Conservation (phyloP, 139 green algal species). For the Chlamydomonas eustigma region DNA sequence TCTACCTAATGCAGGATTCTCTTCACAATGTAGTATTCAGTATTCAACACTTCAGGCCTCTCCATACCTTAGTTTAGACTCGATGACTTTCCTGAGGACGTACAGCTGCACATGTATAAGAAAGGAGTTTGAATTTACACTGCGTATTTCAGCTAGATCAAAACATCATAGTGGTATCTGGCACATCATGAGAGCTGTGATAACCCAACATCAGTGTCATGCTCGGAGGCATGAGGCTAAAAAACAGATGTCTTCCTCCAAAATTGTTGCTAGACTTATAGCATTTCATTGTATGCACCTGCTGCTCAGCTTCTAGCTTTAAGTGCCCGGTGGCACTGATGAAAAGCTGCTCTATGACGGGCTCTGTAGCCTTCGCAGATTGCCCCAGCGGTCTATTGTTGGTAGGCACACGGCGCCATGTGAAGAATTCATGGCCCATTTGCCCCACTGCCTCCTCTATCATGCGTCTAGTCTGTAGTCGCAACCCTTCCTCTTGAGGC, state of each 20-base stretch:
- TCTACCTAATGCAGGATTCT: too few species aligned
- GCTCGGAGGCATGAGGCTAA: background rate
- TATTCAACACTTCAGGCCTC: background rate
- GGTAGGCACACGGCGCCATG: constrained; percentile 86
- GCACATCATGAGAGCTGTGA: background rate
- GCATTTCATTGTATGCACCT: constrained; percentile 36
- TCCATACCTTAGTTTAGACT: constrained; percentile 43
- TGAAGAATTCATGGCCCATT: constrained; percentile 20
- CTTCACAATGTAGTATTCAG: too few species aligned
- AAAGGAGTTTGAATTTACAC: too few species aligned
- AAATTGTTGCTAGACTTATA: too few species aligned
- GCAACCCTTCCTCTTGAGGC: constrained; percentile 60
- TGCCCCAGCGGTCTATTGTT: constrained; percentile 76
- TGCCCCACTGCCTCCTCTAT: constrained; percentile 37
- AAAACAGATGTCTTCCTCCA: too few species aligned
- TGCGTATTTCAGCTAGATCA: too few species aligned
- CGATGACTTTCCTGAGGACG: constrained; percentile 79
- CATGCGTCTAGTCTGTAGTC: constrained; percentile 48
- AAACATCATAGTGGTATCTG: too few species aligned
- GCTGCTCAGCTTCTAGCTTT: constrained; percentile 55
- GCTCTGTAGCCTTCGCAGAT: constrained; percentile 72
- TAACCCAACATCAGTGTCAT: too few species aligned
- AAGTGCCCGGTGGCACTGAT: constrained; percentile 48
- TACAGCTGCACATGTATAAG: constrained; percentile 86
- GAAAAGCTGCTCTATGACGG: constrained; percentile 85